Percentiles rank a stretch among this genome's conserved stretches.
Conservation (phyloP, 148 eudicot species). For the Rhododendron kiyosumense region DNA sequence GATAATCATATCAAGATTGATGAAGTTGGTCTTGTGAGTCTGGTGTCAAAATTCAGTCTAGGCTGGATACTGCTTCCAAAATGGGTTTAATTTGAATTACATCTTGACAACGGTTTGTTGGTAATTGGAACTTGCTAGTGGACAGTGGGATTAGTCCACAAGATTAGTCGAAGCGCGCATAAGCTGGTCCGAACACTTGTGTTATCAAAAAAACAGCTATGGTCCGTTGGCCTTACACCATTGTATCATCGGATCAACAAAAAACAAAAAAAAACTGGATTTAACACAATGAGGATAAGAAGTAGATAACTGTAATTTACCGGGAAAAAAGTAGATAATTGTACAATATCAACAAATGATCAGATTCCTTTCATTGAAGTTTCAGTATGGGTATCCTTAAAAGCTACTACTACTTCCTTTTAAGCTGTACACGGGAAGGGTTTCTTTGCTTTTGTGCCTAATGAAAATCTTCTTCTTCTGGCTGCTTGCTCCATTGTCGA, state of each 20-base stretch:
- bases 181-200: neutral
- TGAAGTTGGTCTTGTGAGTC: neutral
- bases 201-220: neutral
- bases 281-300: neutral
- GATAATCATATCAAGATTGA: neutral
- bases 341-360: neutral
- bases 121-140: neutral
- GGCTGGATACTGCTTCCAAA: neutral
- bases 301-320: neutral
- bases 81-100: neutral
- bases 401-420: neutral
- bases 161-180: too few relatives aligned
- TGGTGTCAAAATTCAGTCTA: neutral
- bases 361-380: neutral
- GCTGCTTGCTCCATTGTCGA: conserved; percentile 39
- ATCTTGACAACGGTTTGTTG: too few relatives aligned
- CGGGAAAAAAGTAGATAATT: neutral
- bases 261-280: neutral
- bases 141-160: neutral
- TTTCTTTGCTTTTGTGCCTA: conserved; percentile 50
- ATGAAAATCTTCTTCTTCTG: conserved; percentile 63
- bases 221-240: neutral
- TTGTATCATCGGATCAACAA: neutral
- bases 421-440: conserved; percentile 45
- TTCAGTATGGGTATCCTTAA: neutral